Evolutionary conservation across 306 rosid genomes (phyloP).

Genomic region (Cicer pinnatifidum): DNA sequence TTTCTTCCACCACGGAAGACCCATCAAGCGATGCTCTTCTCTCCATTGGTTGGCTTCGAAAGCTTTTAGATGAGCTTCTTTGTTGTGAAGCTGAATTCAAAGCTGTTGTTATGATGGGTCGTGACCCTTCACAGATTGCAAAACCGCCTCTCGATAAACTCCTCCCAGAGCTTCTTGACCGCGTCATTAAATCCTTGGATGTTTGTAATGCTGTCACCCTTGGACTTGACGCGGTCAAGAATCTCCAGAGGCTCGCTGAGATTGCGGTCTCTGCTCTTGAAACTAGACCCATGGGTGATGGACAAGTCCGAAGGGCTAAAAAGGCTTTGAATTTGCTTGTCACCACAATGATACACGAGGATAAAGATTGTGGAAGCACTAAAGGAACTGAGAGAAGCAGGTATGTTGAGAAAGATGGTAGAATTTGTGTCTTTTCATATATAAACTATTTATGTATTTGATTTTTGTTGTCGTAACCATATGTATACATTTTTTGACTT

Average conservation of each 20-base stretch:
- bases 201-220: slow-evolving; percentile 79
- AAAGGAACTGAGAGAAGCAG: slow-evolving; percentile 67
- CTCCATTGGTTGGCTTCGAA: slow-evolving; percentile 75
- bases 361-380: slow-evolving; percentile 51
- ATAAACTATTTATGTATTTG: no score
- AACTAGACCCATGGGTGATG: slow-evolving; percentile 75
- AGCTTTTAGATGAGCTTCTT: slow-evolving; percentile 75
- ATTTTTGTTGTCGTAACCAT: no score
- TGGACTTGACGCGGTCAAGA: slow-evolving; percentile 73
- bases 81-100: slow-evolving; percentile 96
- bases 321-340: slow-evolving; percentile 67
- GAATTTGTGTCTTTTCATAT: neutral
- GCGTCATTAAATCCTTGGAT: slow-evolving; percentile 76
- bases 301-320: slow-evolving; percentile 85
- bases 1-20: slow-evolving; percentile 58
- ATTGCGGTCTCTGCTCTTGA: slow-evolving; percentile 71
- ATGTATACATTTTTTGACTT: no score
- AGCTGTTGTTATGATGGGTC: slow-evolving; percentile 73
- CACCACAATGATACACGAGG: slow-evolving; percentile 64
- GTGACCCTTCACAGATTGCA: slow-evolving; percentile 67
- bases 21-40: slow-evolving; percentile 51
- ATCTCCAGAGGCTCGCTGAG: slow-evolving; percentile 77
- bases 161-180: slow-evolving; percentile 76
- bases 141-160: slow-evolving; percentile 84
- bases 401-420: neutral